These are phyloP conservation scores for Galerina sulciceps DNA, from an alignment of 768 basidiomycete genomes.

Conservation along the genomic window DNA sequence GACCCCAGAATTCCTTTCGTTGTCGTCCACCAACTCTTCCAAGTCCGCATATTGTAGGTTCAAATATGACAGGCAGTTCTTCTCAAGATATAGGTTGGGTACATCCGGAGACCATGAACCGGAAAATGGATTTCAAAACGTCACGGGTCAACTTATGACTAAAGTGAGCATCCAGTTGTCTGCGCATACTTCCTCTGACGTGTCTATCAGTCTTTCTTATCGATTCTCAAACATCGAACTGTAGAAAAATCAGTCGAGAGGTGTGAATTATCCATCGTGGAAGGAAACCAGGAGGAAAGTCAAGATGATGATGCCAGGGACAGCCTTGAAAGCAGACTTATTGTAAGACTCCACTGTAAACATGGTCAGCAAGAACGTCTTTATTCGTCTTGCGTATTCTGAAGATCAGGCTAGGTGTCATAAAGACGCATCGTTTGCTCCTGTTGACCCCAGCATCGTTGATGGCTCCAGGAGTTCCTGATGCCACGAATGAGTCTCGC, in stretches of 20 bases:
- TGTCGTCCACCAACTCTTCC: constrained; percentile 80
- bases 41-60: constrained; percentile 84
- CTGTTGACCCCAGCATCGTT: constrained; percentile 61
- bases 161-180: constrained; percentile 50
- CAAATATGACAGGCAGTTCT: constrained; percentile 70
- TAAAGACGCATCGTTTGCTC: constrained; percentile 80
- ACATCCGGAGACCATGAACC: constrained; percentile 18
- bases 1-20: constrained; percentile 56
- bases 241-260: constrained; percentile 79
- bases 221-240: constrained; percentile 74
- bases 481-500: constrained; percentile 60
- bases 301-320: constrained; percentile 53
- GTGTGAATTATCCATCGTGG: constrained; percentile 74
- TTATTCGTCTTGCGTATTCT: neutral
- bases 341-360: constrained; percentile 80
- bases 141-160: constrained; percentile 69
- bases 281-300: constrained; percentile 40
- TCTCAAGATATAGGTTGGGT: constrained; percentile 63
- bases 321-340: constrained; percentile 70
- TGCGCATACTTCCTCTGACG: constrained; percentile 3
- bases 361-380: constrained; percentile 55
- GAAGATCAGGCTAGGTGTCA: constrained; percentile 55
- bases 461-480: constrained; percentile 69
- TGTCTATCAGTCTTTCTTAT: constrained; percentile 59
- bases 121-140: constrained; percentile 34